Percentiles rank a stretch among this genome's conserved stretches.
phyloP scores from a whole-genome alignment of 345 rosid genomes.

The Fremontodendron californicum region DNA sequence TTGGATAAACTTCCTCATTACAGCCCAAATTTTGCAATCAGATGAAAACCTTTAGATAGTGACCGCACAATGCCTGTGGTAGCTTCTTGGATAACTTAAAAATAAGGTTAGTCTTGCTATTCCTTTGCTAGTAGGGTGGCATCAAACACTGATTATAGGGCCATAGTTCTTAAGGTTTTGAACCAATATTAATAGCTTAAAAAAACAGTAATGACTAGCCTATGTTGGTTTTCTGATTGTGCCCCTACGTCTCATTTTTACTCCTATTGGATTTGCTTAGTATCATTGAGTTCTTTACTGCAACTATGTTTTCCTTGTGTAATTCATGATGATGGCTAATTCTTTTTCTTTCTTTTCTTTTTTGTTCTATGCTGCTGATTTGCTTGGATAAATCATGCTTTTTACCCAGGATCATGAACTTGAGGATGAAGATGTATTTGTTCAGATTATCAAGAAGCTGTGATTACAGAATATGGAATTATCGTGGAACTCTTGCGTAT shows the following conservation, averaged over 20 bases:
- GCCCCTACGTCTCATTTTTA: too few relatives aligned
- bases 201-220: too few relatives aligned
- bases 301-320: background rate
- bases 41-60: background rate
- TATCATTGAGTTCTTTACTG: background rate
- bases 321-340: background rate
- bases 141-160: background rate
- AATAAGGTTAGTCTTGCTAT: background rate
- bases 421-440: conserved; percentile 96
- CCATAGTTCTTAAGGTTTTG: background rate
- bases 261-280: too few relatives aligned
- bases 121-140: background rate
- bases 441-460: conserved; percentile 91
- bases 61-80: background rate
- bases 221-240: too few relatives aligned
- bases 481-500: background rate
- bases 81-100: background rate
- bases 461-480: conserved; percentile 17
- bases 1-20: conserved; percentile 97
- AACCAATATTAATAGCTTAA: background rate
- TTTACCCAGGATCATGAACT: conserved; percentile 86
- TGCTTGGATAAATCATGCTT: background rate
- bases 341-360: background rate
- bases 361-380: background rate
- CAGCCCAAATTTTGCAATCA: conserved; percentile 43